A percentile compares a stretch with the other conserved stretches of the same genome.
Conservation (phyloP, 805 yeast species). For the Metschnikowia cubensis region DNA sequence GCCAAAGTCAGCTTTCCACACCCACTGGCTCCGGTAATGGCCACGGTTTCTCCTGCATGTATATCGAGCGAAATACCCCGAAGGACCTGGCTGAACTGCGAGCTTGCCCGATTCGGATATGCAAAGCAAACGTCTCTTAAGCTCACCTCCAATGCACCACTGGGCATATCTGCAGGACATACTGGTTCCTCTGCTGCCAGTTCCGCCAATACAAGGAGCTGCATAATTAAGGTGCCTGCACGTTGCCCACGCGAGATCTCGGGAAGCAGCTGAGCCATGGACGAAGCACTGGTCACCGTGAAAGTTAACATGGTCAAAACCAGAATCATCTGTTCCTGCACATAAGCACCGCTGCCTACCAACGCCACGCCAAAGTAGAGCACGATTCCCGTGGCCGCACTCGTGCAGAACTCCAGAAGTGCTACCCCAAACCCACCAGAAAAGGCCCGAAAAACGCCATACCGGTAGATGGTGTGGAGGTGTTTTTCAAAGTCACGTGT, state of each 20-base stretch:
- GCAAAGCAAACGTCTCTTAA: conserved; percentile 48
- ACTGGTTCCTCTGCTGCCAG: conserved; percentile 30
- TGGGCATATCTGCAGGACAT: not conserved
- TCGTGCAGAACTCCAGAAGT: conserved; percentile 47
- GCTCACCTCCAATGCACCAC: not conserved
- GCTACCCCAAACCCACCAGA: conserved; percentile 68
- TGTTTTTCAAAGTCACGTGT: conserved; percentile 27
- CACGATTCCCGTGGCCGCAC: conserved; percentile 66
- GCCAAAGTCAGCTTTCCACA: conserved; percentile 84
- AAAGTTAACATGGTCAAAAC: conserved; percentile 72
- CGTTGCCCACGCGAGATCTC: conserved; percentile 76
- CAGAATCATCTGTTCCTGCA: conserved; percentile 55
- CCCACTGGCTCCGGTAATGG: conserved; percentile 83
- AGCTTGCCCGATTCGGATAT: conserved; percentile 33
- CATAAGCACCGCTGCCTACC: conserved; percentile 56
- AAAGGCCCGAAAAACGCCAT: conserved; percentile 52
- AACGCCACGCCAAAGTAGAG: conserved; percentile 75
- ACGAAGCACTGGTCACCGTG: conserved; percentile 61
- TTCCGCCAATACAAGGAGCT: conserved; percentile 32
- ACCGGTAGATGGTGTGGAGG: conserved; percentile 27
- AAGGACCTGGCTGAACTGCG: conserved; percentile 30
- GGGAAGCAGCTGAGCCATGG: conserved; percentile 65
- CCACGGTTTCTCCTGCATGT: conserved; percentile 48
- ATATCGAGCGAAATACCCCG: conserved; percentile 43
- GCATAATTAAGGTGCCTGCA: conserved; percentile 52